These are phyloP conservation scores for Omphalotus olearius DNA, from an alignment of 1,284 basidiomycete species.

Conservation along the genomic window DNA sequence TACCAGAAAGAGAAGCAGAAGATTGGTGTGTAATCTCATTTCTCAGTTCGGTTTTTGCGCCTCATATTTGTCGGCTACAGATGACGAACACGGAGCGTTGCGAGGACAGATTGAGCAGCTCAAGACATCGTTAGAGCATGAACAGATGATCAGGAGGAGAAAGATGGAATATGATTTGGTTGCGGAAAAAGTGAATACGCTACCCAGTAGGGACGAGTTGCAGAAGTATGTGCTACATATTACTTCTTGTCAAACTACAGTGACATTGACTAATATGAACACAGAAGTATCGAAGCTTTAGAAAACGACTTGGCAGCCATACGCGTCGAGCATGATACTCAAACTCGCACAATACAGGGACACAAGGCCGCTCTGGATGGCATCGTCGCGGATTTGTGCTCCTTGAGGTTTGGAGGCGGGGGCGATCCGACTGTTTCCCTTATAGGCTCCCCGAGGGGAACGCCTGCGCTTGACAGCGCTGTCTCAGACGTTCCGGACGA, in stretches of 20 bases:
- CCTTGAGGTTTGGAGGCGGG: slow-evolving; percentile 63
- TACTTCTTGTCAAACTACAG: neutral
- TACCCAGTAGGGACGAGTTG: slow-evolving; percentile 70
- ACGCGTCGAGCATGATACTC: slow-evolving; percentile 65
- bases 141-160: slow-evolving; percentile 63
- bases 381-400: slow-evolving; percentile 57
- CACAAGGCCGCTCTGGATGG: slow-evolving; percentile 65
- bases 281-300: slow-evolving; percentile 61
- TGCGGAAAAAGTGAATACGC: slow-evolving; percentile 75
- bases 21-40: slow-evolving; percentile 50
- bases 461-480: slow-evolving; percentile 43
- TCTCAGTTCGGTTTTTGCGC: slow-evolving; percentile 12
- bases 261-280: neutral
- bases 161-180: slow-evolving; percentile 83
- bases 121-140: slow-evolving; percentile 69
- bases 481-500: slow-evolving; percentile 15
- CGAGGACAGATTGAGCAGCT: slow-evolving; percentile 70
- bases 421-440: slow-evolving; percentile 44
- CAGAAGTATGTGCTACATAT: slow-evolving; percentile 50
- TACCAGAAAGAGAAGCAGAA: slow-evolving; percentile 66
- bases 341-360: slow-evolving; percentile 57
- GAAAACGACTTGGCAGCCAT: slow-evolving; percentile 78
- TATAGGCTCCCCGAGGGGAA: slow-evolving; percentile 36
- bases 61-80: slow-evolving; percentile 31
- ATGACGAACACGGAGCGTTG: slow-evolving; percentile 62